Percentiles rank a stretch among this genome's conserved stretches.
These are phyloP conservation scores for Kwoniella shivajii DNA, from an alignment of 1,284 basidiomycete genomes.

Conservation along the genomic window DNA sequence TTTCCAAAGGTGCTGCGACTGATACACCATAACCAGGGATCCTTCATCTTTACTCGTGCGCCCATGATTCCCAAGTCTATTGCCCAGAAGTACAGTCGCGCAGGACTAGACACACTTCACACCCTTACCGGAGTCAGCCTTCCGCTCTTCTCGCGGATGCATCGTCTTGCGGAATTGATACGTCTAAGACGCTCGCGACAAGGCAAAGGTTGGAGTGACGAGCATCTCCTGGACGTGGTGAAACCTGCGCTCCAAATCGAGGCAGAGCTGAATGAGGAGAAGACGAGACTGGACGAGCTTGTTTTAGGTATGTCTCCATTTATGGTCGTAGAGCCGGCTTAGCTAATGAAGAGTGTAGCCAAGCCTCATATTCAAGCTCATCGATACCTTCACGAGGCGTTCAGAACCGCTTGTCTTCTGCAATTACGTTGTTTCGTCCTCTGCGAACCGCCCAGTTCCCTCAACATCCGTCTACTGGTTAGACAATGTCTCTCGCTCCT, in stretches of 20 bases:
- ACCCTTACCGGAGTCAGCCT: slow-evolving; percentile 38
- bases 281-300: slow-evolving; percentile 33
- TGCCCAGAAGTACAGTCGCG: slow-evolving; percentile 12
- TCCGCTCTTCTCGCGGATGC: slow-evolving; percentile 36
- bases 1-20: not conserved
- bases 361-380: slow-evolving; percentile 34
- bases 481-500: slow-evolving; percentile 36
- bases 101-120: slow-evolving; percentile 21
- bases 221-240: slow-evolving; percentile 32
- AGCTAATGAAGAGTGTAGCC: too few relatives aligned
- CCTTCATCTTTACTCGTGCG: slow-evolving; percentile 27
- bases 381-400: slow-evolving; percentile 44
- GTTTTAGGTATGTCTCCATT: slow-evolving; percentile 23
- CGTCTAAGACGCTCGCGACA: slow-evolving; percentile 20
- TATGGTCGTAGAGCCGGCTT: not conserved
- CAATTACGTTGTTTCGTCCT: slow-evolving; percentile 35
- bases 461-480: slow-evolving; percentile 36
- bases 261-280: slow-evolving; percentile 31
- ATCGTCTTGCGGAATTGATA: slow-evolving; percentile 29
- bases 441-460: slow-evolving; percentile 30
- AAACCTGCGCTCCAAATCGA: slow-evolving; percentile 32
- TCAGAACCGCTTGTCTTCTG: slow-evolving; percentile 35
- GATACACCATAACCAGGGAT: slow-evolving; percentile 18
- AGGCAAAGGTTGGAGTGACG: slow-evolving; percentile 28
- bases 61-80: slow-evolving; percentile 28